A percentile compares a stretch with the other conserved stretches of the same genome.
Conservation (phyloP, 23 red algal species). For the Pyropia yezoensis region DNA sequence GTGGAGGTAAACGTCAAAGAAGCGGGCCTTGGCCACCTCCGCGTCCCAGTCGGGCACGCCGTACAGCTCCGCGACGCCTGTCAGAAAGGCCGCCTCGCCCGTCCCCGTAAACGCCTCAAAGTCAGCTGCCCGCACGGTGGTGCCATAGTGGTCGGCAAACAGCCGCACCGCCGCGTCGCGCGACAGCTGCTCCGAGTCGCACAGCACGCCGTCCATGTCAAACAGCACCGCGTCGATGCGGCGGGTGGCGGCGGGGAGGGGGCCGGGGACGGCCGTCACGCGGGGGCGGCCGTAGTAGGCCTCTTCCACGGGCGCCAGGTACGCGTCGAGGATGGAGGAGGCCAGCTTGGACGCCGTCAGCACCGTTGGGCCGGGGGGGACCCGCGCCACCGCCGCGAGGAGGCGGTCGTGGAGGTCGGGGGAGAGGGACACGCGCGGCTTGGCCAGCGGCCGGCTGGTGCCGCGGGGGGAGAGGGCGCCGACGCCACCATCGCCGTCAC, state of each 20-base stretch:
- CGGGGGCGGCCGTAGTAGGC: slow-evolving; percentile 27
- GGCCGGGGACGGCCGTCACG: not conserved
- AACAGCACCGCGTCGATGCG: slow-evolving; percentile 67
- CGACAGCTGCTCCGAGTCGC: slow-evolving; percentile 56
- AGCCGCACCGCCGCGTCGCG: slow-evolving; percentile 36
- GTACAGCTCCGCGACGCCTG: slow-evolving; percentile 58
- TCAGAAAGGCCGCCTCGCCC: slow-evolving; percentile 72
- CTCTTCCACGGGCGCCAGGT: slow-evolving; percentile 23
- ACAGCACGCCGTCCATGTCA: slow-evolving; percentile 94
- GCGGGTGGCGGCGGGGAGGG: slow-evolving; percentile 12
- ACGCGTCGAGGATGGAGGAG: slow-evolving; percentile 40
- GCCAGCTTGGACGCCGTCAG: slow-evolving; percentile 40
- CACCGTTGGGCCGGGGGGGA: not conserved
- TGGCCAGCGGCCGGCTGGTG: no score
- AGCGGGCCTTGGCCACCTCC: slow-evolving; percentile 49
- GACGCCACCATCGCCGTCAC: no score
- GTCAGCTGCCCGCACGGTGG: slow-evolving; percentile 33
- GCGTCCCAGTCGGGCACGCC: slow-evolving; percentile 36
- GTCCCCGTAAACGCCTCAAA: slow-evolving; percentile 83
- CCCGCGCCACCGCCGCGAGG: no score
- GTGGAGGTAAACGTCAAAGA: slow-evolving; percentile 67
- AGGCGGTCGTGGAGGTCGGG: no score
- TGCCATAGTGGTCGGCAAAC: slow-evolving; percentile 29
- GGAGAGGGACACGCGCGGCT: no score
- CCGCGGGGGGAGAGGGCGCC: no score